Conservation (phyloP, 768 basidiomycete genomes). For the Termitomyces sp. region DNA sequence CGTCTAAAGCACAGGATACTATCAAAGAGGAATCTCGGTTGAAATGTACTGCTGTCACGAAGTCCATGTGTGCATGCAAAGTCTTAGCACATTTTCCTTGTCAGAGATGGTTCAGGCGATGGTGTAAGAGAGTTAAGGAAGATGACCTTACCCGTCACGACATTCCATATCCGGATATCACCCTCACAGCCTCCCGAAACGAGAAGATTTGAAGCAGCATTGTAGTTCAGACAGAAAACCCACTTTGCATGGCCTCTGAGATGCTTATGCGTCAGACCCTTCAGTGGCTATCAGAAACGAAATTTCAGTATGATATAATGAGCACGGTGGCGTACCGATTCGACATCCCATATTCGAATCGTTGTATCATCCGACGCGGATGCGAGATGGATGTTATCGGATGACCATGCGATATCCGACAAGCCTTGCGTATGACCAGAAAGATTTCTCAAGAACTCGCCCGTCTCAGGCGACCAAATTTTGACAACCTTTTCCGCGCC, state of each 20-base stretch:
- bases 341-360: slow-evolving; percentile 85
- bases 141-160: slow-evolving; percentile 54
- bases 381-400: slow-evolving; percentile 76
- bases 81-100: slow-evolving; percentile 81
- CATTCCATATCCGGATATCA: slow-evolving; percentile 90
- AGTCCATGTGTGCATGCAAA: slow-evolving; percentile 90
- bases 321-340: slow-evolving; percentile 44
- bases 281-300: slow-evolving; percentile 5
- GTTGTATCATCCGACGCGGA: slow-evolving; percentile 92
- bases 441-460: slow-evolving; percentile 69
- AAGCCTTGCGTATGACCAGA: slow-evolving; percentile 77
- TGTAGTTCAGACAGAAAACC: slow-evolving; percentile 92
- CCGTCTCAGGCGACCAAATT: slow-evolving; percentile 79
- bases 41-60: slow-evolving; percentile 92
- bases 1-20: slow-evolving; percentile 88
- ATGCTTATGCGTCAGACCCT: slow-evolving; percentile 68
- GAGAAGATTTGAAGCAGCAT: slow-evolving; percentile 78
- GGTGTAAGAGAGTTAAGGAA: background rate
- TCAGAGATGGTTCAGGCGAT: slow-evolving; percentile 1
- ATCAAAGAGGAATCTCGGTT: slow-evolving; percentile 89
- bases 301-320: background rate
- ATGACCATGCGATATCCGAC: slow-evolving; percentile 87
- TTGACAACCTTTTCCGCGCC: slow-evolving; percentile 77
- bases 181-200: slow-evolving; percentile 94
- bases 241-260: slow-evolving; percentile 81